These are phyloP conservation scores for Zoysia japonica DNA, from an alignment of 176 grass and related monocot genomes.

Conservation along the genomic window DNA sequence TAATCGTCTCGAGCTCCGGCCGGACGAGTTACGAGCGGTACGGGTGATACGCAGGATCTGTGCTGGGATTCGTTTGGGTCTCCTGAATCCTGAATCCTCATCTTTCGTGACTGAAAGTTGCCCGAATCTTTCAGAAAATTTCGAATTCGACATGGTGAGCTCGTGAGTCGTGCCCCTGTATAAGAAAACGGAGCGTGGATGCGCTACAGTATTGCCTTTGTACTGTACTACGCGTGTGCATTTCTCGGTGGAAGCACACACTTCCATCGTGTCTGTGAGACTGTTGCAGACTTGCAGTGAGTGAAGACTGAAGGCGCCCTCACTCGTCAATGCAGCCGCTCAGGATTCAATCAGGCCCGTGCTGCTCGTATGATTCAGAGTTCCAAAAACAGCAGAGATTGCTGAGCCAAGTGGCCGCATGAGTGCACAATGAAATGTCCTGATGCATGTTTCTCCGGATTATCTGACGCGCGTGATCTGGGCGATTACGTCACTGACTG, in stretches of 20 bases:
- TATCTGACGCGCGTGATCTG: not conserved
- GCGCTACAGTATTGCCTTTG: not conserved
- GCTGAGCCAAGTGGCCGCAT: not conserved
- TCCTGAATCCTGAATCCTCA: not conserved
- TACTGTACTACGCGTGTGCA: not conserved
- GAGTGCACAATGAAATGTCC: not conserved
- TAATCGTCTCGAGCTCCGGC: slow-evolving; percentile 29
- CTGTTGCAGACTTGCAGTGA: not conserved
- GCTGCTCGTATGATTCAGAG: not conserved
- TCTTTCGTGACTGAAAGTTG: not conserved
- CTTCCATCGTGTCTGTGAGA: slow-evolving; percentile 23
- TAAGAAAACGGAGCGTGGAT: slow-evolving; percentile 6
- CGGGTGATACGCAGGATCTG: slow-evolving; percentile 41
- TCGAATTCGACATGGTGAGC: too few relatives aligned
- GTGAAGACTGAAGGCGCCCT: not conserved
- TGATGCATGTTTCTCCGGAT: not conserved
- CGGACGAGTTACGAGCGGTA: slow-evolving; percentile 34
- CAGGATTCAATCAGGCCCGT: not conserved
- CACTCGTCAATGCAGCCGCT: not conserved
- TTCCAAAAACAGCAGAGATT: not conserved
- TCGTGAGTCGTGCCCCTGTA: too few relatives aligned
- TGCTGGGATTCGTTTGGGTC: slow-evolving; percentile 6
- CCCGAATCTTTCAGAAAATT: not conserved
- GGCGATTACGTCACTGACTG: not conserved
- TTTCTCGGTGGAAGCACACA: too few relatives aligned